Evolutionary conservation across 371 early-diverging fungal species (phyloP), one percentile per base, ranked within the genome.

Genomic region (Smittium culicis): DNA sequence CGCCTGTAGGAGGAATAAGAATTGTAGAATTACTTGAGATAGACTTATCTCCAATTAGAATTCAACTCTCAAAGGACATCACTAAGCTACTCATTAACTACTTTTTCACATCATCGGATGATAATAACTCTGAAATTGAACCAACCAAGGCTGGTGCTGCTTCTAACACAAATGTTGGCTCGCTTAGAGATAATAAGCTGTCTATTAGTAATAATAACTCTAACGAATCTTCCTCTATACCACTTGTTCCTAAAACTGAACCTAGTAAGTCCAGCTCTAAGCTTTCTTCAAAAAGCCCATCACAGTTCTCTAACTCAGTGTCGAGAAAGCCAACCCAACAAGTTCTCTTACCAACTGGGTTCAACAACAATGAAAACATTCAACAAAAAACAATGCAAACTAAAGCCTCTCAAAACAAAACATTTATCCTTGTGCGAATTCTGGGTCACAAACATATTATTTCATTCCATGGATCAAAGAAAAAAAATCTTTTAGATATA

Each of bases 11-110:
- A 31, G 93, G 93, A 2, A 93, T 92, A 66, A 81, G 81, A 3
- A 85, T 94, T 16, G 84, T 93, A 28, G 91, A 92, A 65, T 89
- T 91, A 59, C 80, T 93, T 64, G 92, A 92, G 66, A 78, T 94
- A 62, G 86, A 89, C 65, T 69, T 94, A 68, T 80, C 79, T 34
- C 93, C 95, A 0, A 71, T 93, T 2, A 77, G 83, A 29, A 70
- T 94, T 56, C 91, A 91, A 67, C 79, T 91, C 45, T 90, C 90
- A 1, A 86, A 88, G 63, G 90, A 89, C 32, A 80, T 91, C 70
- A 89, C 85, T 8, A 84, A 82, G 65, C 76, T 83, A 28, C 73
- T 92, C 45, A 81, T 85, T 35, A 77, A 81, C 35, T 94, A 91
- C 70, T 78, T 93, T 14, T 92, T 90, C 66, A 90, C 92, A 24